These are phyloP conservation scores for Avicennia marina DNA, from an alignment of 257 asterid species.

Conservation along the genomic window DNA sequence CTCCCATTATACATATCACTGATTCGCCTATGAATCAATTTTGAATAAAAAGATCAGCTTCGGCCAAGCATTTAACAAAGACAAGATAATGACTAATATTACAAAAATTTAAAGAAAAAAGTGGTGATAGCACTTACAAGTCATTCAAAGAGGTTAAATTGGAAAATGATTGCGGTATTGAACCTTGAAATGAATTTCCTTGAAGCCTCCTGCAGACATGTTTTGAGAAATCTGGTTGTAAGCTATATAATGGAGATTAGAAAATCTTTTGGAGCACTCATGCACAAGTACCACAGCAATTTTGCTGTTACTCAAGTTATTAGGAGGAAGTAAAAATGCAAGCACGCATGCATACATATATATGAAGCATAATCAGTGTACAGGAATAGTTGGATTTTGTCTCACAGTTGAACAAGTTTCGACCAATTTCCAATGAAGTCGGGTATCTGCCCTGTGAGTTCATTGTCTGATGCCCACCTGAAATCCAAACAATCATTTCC, in stretches of 20 bases:
- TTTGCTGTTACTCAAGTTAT: neutral
- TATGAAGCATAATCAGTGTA: neutral
- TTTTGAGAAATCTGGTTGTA: neutral
- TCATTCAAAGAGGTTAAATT: conserved; percentile 52
- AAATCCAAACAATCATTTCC: conserved; percentile 18
- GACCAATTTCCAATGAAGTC: conserved; percentile 71
- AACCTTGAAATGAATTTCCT: conserved; percentile 76
- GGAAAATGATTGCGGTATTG: conserved; percentile 67
- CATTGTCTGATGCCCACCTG: conserved; percentile 69
- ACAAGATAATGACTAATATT: neutral
- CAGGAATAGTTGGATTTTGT: conserved; percentile 1
- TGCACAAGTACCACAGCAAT: neutral
- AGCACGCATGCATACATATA: neutral
- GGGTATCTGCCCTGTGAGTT: conserved; percentile 65
- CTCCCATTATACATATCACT: conserved; percentile 68
- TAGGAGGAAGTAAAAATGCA: neutral
- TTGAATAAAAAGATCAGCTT: conserved; percentile 16
- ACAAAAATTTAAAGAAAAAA: neutral
- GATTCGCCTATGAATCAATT: conserved; percentile 58
- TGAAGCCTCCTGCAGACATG: conserved; percentile 56
- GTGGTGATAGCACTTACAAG: conserved; percentile 41
- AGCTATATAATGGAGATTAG: too few species aligned
- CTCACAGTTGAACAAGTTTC: conserved; percentile 50
- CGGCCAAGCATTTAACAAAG: neutral
- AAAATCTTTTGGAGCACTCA: neutral